A percentile compares a stretch with the other conserved stretches of the same genome.
phyloP scores from a whole-genome alignment of 208 protist species.

The Trypanosoma scelopori region DNA sequence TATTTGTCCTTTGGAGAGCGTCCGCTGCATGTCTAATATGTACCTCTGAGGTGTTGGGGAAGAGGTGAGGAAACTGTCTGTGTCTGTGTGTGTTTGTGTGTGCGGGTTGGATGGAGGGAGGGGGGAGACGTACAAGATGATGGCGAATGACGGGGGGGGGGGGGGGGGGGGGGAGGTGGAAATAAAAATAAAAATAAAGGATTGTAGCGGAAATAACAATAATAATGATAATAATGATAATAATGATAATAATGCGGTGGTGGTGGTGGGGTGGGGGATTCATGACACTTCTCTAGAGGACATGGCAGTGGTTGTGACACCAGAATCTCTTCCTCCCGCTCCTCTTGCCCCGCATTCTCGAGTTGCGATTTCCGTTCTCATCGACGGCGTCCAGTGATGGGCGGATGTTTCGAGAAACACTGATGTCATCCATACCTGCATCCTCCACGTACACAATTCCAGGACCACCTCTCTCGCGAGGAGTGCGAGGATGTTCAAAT shows the following conservation, averaged over 20 bases:
- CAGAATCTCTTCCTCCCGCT: constrained; percentile 2
- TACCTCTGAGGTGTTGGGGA: neutral
- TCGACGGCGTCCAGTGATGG: neutral
- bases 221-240: no score
- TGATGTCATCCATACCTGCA: neutral
- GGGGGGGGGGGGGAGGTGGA: neutral
- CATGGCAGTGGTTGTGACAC: constrained; percentile 5
- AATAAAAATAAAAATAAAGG: constrained; percentile 15
- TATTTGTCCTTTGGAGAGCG: constrained; percentile 53
- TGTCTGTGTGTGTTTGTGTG: neutral
- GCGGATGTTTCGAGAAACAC: neutral
- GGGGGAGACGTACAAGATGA: no score
- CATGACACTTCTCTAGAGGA: constrained; percentile 10
- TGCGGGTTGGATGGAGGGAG: neutral
- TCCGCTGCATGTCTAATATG: constrained; percentile 25
- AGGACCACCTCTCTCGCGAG: neutral
- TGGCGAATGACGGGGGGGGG: no score
- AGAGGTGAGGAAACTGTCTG: neutral
- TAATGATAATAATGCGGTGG: no score
- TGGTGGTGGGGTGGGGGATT: neutral
- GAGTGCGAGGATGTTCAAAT: neutral
- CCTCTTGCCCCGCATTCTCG: no score
- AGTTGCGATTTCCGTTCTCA: neutral
- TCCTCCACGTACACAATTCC: neutral
- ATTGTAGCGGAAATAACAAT: no score